phyloP scores from a whole-genome alignment of 345 rosid genomes.

The Arabidopsis arenosa region DNA sequence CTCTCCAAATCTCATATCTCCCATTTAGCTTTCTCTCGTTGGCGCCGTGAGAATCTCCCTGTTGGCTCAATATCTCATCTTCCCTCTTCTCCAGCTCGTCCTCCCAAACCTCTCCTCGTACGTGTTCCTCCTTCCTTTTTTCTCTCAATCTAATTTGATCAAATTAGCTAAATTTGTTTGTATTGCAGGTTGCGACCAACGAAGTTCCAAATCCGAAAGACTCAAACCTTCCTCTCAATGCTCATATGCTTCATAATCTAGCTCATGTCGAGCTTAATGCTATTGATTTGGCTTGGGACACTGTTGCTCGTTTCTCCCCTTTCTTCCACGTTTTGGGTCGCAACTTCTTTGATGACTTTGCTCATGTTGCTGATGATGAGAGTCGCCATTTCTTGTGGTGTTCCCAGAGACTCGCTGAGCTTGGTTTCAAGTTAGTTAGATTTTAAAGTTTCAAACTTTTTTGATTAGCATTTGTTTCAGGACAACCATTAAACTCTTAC shows the following conservation, averaged over 20 bases:
- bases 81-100: conserved; percentile 80
- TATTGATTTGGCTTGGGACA: conserved; percentile 97
- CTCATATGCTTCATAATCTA: conserved; percentile 87
- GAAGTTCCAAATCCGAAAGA: conserved; percentile 74
- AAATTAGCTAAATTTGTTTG: not conserved
- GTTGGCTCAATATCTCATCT: conserved; percentile 57
- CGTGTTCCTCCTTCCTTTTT: conserved; percentile 40
- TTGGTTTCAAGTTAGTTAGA: conserved; percentile 75
- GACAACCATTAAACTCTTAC: not conserved
- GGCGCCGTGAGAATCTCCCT: conserved; percentile 67
- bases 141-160: not conserved
- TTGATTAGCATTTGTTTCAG: not conserved
- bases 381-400: conserved; percentile 97
- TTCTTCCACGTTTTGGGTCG: conserved; percentile 61
- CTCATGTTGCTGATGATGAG: conserved; percentile 96
- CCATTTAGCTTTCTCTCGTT: conserved; percentile 77
- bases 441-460: conserved; percentile 8
- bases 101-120: conserved; percentile 71
- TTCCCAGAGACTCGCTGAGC: conserved; percentile 85
- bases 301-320: conserved; percentile 89
- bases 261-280: conserved; percentile 98
- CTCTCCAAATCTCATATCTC: conserved; percentile 70
- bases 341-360: conserved; percentile 86
- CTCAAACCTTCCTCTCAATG: conserved; percentile 86
- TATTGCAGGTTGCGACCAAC: conserved; percentile 69